Evolutionary conservation across 1,139 yeast species (phyloP), one percentile per base, ranked within the genome.

Genomic region (Kodamaea sp.): DNA sequence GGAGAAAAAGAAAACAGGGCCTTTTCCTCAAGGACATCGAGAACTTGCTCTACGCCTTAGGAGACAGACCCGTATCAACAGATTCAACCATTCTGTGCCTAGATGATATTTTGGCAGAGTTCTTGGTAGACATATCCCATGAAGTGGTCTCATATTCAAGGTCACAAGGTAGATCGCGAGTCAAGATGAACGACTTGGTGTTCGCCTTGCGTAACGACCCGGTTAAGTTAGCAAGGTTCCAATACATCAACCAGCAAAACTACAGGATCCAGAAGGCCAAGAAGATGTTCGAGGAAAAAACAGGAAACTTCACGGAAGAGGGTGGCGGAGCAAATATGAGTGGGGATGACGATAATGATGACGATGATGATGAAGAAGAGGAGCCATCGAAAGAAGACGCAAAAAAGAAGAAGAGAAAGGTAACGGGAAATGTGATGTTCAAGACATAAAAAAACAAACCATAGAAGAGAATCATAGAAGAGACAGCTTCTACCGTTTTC

Each of bases 141-240:
- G 45, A 49, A 18, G 38, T 49, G 39, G 42, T 80, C 84, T 48
- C 74, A 68, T 52, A 41, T 26, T 56, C 58, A 8, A 42, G 44
- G 30, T 55, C 55, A 9, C 50, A 63, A 13, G 81, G 82, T 28
- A 70, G 95, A 30, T 77, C 77, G 35, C 80, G 94, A 57, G 78
- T 90, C 43, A 83, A 84, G 51, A 82, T 89, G 34, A 96, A 88
- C 42, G 97, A 90, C 56, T 80, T 90, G 62, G 86, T 84, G 47
- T 88, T 88, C 63, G 94, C 88, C 0, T 64, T 90, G 38, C 68
- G 96, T 28, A 78, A 82, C 46, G 97, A 90, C 50, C 86, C 94
- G 1, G 73, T 80, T 37, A 90, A 89, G 54, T 71, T 88, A 31
- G 94, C 95, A 9, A 76, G 97, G 56, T 78, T 89, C 23, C 83